Evolutionary conservation across 1,284 basidiomycete genomes (phyloP).

Genomic region (Neolentinus lepideus): DNA sequence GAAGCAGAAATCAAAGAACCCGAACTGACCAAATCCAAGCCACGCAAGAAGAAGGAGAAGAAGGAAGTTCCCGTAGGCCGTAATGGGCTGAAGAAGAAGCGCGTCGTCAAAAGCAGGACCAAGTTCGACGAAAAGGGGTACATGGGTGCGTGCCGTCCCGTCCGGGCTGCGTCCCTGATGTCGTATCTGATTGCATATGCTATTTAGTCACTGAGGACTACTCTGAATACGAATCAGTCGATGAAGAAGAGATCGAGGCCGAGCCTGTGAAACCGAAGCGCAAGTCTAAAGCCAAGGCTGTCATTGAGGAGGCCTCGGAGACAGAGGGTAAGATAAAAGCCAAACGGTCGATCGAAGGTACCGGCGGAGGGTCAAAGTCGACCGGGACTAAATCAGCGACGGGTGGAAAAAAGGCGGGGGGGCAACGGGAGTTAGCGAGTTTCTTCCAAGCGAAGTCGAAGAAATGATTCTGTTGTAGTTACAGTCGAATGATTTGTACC

Average conservation of each 20-base stretch:
- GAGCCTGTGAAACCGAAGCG: slow-evolving; percentile 18
- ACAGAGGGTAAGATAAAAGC: slow-evolving; percentile 22
- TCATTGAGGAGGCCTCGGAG: not conserved
- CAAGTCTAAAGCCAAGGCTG: slow-evolving; percentile 11
- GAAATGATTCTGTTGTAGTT: not conserved
- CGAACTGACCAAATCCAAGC: slow-evolving; percentile 28
- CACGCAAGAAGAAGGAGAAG: slow-evolving; percentile 50
- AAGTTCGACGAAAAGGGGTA: slow-evolving; percentile 62
- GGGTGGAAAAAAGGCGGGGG: not conserved
- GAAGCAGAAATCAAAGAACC: slow-evolving; percentile 7
- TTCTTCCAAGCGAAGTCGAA: not conserved
- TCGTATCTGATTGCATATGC: slow-evolving; percentile 3
- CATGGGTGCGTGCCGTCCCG: slow-evolving; percentile 40
- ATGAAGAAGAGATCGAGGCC: slow-evolving; percentile 40
- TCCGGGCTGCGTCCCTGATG: not conserved
- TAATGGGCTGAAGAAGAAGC: slow-evolving; percentile 68
- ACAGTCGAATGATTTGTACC: no score
- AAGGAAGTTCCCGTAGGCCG: slow-evolving; percentile 56
- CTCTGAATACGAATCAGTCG: slow-evolving; percentile 72
- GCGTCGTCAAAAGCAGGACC: slow-evolving; percentile 50
- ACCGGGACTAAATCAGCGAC: not conserved
- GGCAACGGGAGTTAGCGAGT: not conserved
- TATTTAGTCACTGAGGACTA: slow-evolving; percentile 65
- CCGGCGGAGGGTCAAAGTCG: not conserved
- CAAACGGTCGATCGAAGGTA: slow-evolving; percentile 10